Evolutionary conservation across 805 yeast species (phyloP), one percentile per base, ranked within the genome.

Genomic region (Saccharomycopsis olivae): DNA sequence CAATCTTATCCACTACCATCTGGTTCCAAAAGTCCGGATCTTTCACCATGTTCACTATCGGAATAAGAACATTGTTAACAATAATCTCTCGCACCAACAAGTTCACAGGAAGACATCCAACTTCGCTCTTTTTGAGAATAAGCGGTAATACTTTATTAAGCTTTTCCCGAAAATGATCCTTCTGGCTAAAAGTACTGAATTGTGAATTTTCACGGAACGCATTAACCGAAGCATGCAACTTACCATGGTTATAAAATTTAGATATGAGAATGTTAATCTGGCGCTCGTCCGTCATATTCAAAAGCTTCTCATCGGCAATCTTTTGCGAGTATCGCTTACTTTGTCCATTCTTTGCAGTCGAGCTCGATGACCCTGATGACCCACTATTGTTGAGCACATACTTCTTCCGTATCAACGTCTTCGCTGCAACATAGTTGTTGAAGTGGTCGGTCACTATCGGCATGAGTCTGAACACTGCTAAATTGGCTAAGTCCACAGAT

Each of bases 1-100:
- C 78, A 1, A 82, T 71, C 2, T 69, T 55, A 38, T 70, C 69
- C 8, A 76, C 75, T 13, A 86, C 65, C 30, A 66, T 51, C 40
- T 74, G 71, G 54, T 88, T 88, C 73, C 80, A 81, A 44, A 74
- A 80, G 53, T 86, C 94, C 1, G 89, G 73, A 36, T 81, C 88
- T 0, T 78, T 59, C 1, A 80, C 49, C 59, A 79, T 69, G 5
- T 61, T 53, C 4, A 65, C 31, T 0, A 71, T 38, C 0, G 86
- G 83, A 17, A 56, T 53, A 9, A 85, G 46, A 0, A 86, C 72
- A 40, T 72, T 68, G 18, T 74, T 64, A 0, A 83, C 55, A 2
- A 85, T 39, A 4, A 88, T 63, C 50, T 88, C 95, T 29, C 77
- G 62, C 0, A 79, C 50, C 8, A 88, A 58, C 0, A 68, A 55